Base-by-base conservation (phyloP, 208 protist species). In the Phytomonas sp. region DNA sequence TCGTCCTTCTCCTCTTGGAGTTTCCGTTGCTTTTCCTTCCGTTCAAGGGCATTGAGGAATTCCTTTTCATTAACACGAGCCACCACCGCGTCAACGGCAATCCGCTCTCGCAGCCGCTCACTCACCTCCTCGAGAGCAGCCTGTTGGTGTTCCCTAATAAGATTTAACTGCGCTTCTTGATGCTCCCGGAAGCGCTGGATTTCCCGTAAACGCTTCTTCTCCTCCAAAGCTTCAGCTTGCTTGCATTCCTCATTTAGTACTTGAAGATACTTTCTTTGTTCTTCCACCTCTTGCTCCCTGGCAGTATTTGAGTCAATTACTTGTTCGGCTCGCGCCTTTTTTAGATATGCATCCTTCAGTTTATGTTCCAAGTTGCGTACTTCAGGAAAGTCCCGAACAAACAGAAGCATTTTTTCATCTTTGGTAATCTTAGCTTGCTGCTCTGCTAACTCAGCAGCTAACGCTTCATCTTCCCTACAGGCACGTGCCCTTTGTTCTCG, bases 341-440 rank as follows among this genome's bases (percentile, higher is more conserved):
- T 84, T 66, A 90, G 76, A 63, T 90, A 81, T 29, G 92, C 92
- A 66, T 91, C 78, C 66, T 87, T 87, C 40, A 97, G 74, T 72
- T 78, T 71, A 49, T 77, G 60, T 71, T 94, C 82, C 45, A 97
- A 71, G 33, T 89, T 76, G n/a, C 88, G 87, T 52, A 97, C 78
- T 72, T 93, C 84, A 0, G 89, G 89, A 61, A 82, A 86, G n/a
- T 87, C 73, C 26, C 86, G 77, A 14, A 84, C 89, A 4, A 94
- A 78, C 76, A 94, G 92, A 29, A 94, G 74, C 88, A 93, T 97
- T 76, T 97, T 97, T n/a, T 75, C 77, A 62, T 95, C 88, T 65
- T 83, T 78, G 30, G 91, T 10, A 56, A 93, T 84, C 6, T 78
- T 74, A 7, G 81, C 70, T 73, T 97, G 87, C 74, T 89, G 72